Percentiles rank a stretch among this genome's conserved stretches.
These are phyloP conservation scores for Plasmodium knowlesi DNA, from an alignment of 169 alveolate genomes.

Conservation along the genomic window DNA sequence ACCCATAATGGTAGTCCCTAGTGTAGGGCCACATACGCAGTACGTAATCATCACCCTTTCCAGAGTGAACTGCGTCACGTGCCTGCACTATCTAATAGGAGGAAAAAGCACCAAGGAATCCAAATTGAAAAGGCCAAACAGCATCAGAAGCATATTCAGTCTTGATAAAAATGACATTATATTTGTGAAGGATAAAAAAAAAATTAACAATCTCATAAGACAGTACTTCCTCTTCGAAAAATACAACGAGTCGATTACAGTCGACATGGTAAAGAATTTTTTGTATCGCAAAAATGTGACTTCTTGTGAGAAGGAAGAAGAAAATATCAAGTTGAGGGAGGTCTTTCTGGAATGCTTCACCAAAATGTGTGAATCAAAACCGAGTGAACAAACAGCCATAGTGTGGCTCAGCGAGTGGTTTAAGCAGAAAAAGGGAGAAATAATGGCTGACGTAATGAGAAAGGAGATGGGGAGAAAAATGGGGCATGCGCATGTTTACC, in stretches of 20 bases:
- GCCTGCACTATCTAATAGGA: constrained; percentile 44
- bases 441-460: neutral
- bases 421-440: constrained; percentile 14
- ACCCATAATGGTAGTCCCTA: neutral
- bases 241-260: constrained; percentile 39
- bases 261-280: constrained; percentile 45
- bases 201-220: constrained; percentile 20
- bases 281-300: constrained; percentile 54
- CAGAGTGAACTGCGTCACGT: constrained; percentile 53
- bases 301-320: neutral
- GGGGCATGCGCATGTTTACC: neutral
- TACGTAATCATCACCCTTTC: constrained; percentile 29
- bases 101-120: constrained; percentile 20
- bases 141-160: constrained; percentile 38
- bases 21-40: neutral
- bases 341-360: constrained; percentile 44
- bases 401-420: constrained; percentile 65
- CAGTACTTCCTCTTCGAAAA: constrained; percentile 34
- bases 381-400: constrained; percentile 13
- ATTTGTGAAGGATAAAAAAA: constrained; percentile 37
- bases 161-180: constrained; percentile 8
- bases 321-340: constrained; percentile 35
- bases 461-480: neutral
- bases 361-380: constrained; percentile 29
- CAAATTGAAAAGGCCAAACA: constrained; percentile 10